These are phyloP conservation scores for Rhodotorula sp. DNA, from an alignment of 1,284 basidiomycete species.

Conservation along the genomic window DNA sequence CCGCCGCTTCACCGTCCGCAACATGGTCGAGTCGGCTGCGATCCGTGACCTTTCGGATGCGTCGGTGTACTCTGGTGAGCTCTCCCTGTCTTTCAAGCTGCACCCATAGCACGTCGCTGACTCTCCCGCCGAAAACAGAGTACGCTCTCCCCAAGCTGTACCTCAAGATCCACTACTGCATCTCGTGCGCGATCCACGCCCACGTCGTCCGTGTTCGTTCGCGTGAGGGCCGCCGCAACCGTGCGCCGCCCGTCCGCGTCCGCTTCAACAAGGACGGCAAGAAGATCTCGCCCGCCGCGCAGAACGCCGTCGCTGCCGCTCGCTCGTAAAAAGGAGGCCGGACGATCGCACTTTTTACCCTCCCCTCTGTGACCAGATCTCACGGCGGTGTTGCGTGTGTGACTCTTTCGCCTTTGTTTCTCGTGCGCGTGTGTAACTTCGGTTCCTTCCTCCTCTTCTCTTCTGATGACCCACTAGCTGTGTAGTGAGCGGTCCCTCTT, in stretches of 20 bases:
- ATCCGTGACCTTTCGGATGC: slow-evolving; percentile 97
- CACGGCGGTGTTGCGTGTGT: not conserved
- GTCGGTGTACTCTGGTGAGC: slow-evolving; percentile 82
- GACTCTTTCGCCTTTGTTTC: no score
- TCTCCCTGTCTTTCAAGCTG: slow-evolving; percentile 29
- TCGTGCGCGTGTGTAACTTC: not conserved
- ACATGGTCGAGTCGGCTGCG: slow-evolving; percentile 98
- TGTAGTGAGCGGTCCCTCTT: not conserved
- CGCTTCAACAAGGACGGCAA: slow-evolving; percentile 82
- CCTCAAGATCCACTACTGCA: slow-evolving; percentile 98
- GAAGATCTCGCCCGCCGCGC: slow-evolving; percentile 42
- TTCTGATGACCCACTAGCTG: slow-evolving; percentile 4
- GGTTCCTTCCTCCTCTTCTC: slow-evolving; percentile 2
- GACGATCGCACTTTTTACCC: no score
- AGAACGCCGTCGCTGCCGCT: slow-evolving; percentile 6
- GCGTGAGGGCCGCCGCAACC: slow-evolving; percentile 83
- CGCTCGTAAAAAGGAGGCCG: not conserved
- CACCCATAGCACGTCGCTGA: not conserved
- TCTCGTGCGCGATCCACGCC: slow-evolving; percentile 99
- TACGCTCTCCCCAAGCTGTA: slow-evolving; percentile 97
- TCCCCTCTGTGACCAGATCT: no score
- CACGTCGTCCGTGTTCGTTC: slow-evolving; percentile 97
- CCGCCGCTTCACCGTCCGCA: slow-evolving; percentile 99
- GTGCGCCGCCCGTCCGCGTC: slow-evolving; percentile 89
- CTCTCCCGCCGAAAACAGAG: slow-evolving; percentile 58